Conservation (phyloP, 768 basidiomycete species). For the Cystofilobasidium capitatum region DNA sequence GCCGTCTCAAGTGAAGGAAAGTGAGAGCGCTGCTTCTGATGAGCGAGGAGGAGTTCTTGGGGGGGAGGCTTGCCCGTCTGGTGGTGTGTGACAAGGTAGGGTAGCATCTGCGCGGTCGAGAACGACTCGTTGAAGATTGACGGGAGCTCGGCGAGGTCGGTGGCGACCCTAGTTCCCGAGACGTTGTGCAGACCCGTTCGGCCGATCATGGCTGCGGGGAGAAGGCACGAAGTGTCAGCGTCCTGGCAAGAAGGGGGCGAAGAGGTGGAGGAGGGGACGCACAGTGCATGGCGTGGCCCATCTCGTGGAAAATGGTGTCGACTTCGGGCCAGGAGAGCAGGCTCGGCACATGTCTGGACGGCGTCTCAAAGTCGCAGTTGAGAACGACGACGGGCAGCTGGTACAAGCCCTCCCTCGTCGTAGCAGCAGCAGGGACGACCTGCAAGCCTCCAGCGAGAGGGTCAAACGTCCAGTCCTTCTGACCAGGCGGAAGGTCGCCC, state of each 20-base stretch:
- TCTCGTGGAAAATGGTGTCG: conserved; percentile 90
- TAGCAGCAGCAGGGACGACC: conserved; percentile 46
- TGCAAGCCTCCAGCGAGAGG: conserved; percentile 30
- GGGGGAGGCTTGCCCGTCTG: conserved; percentile 40
- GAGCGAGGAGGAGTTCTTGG: conserved; percentile 34
- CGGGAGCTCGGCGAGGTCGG: conserved; percentile 95
- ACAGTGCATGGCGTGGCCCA: conserved; percentile 99
- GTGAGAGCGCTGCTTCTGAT: conserved; percentile 33
- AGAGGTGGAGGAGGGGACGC: conserved; percentile 41
- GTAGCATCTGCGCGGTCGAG: conserved; percentile 68
- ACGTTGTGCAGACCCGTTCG: conserved; percentile 96
- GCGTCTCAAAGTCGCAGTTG: conserved; percentile 71
- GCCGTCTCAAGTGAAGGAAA: conserved; percentile 68
- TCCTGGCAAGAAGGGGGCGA: background rate
- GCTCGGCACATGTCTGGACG: conserved; percentile 57
- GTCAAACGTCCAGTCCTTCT: conserved; percentile 14
- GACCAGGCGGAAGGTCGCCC: conserved; percentile 47
- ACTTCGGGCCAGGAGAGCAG: conserved; percentile 86
- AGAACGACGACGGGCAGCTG: conserved; percentile 89
- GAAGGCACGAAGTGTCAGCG: conserved; percentile 1
- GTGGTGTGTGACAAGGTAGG: conserved; percentile 48
- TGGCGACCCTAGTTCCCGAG: conserved; percentile 91
- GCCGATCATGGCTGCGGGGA: conserved; percentile 79
- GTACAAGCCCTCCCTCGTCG: conserved; percentile 57
- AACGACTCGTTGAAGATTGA: conserved; percentile 98